Evolutionary conservation across 108 stramenopile genomes (phyloP), one percentile per base, ranked within the genome.

Genomic region (Nitzschia sp.): DNA sequence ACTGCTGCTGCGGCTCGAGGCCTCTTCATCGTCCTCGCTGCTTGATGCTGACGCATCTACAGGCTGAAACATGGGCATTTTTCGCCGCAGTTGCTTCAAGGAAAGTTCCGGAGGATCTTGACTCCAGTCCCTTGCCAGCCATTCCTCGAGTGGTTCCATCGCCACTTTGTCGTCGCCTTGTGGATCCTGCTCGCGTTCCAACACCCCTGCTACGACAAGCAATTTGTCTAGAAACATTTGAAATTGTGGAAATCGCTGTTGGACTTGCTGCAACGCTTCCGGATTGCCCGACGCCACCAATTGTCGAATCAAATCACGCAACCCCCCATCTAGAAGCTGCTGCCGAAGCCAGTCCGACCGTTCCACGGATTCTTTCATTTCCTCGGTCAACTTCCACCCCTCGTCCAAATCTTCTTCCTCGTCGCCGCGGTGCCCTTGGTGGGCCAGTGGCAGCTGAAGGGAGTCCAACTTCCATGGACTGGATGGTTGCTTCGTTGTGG

Each of bases 371-470:
- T 75, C 30, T 64, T 75, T 94, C 88, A 91, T 94, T 51, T 88
- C 88, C 1, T 75, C 55, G 0, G 86, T 90, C 51, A 93, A 78
- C 23, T 80, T 86, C 85, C 85, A 91, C n/a, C 85, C 90, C 57
- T 86, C 87, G 18, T 89, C 89, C 34, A 72, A 30, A 42, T 66
- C 81, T 9, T 78, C 67, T 18, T 83, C 82, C n/a, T 88, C 79
- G 36, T 79, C 73, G 45, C 70, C 80, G 26, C n/a, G n/a, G n/a
- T n/a, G n/a, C n/a, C n/a, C n/a, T n/a, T n/a, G n/a, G n/a, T n/a
- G n/a, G n/a, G n/a, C n/a, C n/a, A n/a, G n/a, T n/a, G n/a, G n/a
- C n/a, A n/a, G n/a, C n/a, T n/a, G n/a, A n/a, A n/a, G n/a, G n/a
- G n/a, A n/a, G n/a, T n/a, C n/a, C n/a, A n/a, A n/a, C n/a, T n/a